A percentile compares a stretch with the other conserved stretches of the same genome.
phyloP scores from a whole-genome alignment of 345 rosid species.

The Populus euphratica region DNA sequence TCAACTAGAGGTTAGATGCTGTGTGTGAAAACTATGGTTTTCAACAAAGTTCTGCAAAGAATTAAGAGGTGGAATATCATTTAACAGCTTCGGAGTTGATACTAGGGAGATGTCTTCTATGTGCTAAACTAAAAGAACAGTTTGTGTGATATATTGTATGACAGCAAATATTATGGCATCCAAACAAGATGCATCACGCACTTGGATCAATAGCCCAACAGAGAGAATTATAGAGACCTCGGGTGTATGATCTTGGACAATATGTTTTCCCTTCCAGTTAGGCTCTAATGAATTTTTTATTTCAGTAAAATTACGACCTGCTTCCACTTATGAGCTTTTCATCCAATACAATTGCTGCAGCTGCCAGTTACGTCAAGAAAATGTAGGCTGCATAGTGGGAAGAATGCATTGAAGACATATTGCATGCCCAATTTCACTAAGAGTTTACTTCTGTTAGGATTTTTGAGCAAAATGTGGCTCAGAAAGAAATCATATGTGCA shows the following conservation, averaged over 20 bases:
- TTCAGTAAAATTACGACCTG: too few relatives aligned
- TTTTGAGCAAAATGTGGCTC: neutral
- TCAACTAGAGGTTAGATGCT: neutral
- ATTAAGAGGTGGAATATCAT: neutral
- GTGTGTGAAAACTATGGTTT: neutral
- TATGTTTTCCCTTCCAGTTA: neutral
- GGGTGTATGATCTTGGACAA: neutral
- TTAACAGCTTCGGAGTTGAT: neutral
- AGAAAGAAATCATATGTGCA: constrained; percentile 7
- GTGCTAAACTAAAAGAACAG: neutral
- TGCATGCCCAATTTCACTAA: neutral
- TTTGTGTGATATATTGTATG: neutral
- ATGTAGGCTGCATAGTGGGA: neutral
- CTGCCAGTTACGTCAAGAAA: neutral
- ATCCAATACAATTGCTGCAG: neutral
- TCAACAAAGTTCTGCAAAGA: neutral
- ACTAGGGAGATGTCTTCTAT: neutral
- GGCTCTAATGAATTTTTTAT: neutral
- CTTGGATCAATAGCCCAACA: neutral
- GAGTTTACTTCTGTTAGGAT: neutral
- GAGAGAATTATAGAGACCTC: neutral
- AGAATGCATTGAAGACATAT: neutral
- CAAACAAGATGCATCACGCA: neutral
- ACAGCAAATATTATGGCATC: neutral
- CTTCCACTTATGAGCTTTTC: neutral